Evolutionary conservation across 2,329 filamentous ascomycete species (phyloP).

Genomic region (Fusarium multiceps): DNA sequence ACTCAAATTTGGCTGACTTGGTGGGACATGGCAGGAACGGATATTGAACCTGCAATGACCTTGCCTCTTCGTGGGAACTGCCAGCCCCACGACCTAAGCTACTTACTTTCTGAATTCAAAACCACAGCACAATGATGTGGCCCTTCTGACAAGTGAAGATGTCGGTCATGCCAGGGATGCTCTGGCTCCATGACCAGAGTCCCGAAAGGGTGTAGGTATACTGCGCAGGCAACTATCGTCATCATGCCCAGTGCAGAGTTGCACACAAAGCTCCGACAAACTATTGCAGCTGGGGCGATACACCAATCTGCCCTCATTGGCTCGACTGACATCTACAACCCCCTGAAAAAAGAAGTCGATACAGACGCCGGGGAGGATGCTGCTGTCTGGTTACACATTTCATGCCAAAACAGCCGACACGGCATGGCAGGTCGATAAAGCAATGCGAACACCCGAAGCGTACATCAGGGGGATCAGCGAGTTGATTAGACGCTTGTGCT

Average conservation of each 20-base stretch:
- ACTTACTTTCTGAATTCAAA: neutral
- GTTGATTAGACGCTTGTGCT: neutral
- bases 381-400: constrained; percentile 32
- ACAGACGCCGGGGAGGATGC: constrained; percentile 31
- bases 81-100: neutral
- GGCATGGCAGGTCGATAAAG: constrained; percentile 32
- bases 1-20: constrained; percentile 67
- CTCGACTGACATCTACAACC: constrained; percentile 2
- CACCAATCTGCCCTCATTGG: constrained; percentile 11
- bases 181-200: neutral
- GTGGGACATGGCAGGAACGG: neutral
- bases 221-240: constrained; percentile 8
- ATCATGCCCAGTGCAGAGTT: constrained; percentile 10
- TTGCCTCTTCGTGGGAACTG: constrained; percentile 1
- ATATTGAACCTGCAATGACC: neutral
- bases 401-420: constrained; percentile 35
- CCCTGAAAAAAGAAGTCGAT: constrained; percentile 6
- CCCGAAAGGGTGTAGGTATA: neutral
- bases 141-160: neutral
- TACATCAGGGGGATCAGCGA: constrained; percentile 20
- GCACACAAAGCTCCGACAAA: constrained; percentile 8
- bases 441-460: constrained; percentile 32
- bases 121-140: constrained; percentile 10
- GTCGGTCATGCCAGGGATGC: neutral
- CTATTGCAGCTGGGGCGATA: constrained; percentile 16